Conservation (phyloP, 2,329 filamentous ascomycete genomes). For the Daldinia sp. region DNA sequence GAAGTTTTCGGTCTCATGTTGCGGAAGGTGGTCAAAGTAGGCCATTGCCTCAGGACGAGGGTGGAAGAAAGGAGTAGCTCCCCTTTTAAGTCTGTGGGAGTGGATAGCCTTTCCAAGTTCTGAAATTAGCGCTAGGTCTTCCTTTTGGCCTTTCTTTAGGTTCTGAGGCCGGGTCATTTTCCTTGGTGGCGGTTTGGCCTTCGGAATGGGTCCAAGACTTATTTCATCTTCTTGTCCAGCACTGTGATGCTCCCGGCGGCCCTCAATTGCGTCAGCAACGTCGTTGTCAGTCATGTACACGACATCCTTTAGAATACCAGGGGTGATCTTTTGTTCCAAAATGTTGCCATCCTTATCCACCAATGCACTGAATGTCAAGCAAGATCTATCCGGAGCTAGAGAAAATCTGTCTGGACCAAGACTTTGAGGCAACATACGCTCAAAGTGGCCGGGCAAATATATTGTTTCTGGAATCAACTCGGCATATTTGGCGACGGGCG, state of each 20-base stretch:
- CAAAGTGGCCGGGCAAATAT: constrained; percentile 66
- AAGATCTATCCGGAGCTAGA: constrained; percentile 58
- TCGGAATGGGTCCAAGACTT: constrained; percentile 46
- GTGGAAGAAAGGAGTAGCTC: constrained; percentile 59
- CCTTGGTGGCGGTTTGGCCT: constrained; percentile 47
- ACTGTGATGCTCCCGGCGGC: constrained; percentile 43
- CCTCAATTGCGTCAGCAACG: constrained; percentile 55
- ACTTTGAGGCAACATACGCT: constrained; percentile 65
- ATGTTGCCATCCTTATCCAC: constrained; percentile 62
- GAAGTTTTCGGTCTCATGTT: constrained; percentile 39
- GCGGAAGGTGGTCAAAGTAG: constrained; percentile 50
- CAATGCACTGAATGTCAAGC: constrained; percentile 69
- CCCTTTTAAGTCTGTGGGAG: constrained; percentile 53
- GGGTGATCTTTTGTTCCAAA: constrained; percentile 62
- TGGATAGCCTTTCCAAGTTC: constrained; percentile 58
- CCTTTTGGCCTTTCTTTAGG: constrained; percentile 53
- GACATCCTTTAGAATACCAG: constrained; percentile 63
- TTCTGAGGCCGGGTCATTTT: constrained; percentile 54
- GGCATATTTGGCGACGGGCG: constrained; percentile 67
- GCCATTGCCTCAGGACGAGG: constrained; percentile 55
- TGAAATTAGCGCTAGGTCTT: constrained; percentile 58
- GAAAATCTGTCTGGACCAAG: constrained; percentile 62
- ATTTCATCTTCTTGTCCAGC: constrained; percentile 39
- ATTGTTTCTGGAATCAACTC: constrained; percentile 66
- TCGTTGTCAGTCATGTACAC: constrained; percentile 64